Evolutionary conservation across 2,329 filamentous ascomycete species (phyloP).

Genomic region (Ophiocordyceps camponoti-saundersi): DNA sequence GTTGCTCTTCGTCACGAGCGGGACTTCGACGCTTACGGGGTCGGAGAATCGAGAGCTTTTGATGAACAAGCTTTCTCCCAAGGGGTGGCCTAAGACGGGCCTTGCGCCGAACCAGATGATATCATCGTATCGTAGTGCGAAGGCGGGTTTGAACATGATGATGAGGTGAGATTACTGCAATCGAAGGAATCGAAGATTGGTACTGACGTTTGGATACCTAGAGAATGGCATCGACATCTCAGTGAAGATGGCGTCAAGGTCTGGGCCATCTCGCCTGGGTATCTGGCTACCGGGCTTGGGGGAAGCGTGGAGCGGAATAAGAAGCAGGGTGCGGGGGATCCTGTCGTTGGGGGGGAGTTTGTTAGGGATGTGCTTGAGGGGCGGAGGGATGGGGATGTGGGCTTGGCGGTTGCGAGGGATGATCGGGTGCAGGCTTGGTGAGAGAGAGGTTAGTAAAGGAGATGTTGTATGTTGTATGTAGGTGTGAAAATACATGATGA

Average conservation of each 20-base stretch:
- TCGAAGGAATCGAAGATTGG: too few relatives aligned
- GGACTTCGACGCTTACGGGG: constrained; percentile 20
- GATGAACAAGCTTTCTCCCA: constrained; percentile 6
- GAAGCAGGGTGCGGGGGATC: constrained; percentile 17
- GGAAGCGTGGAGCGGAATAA: constrained; percentile 12
- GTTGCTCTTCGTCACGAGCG: constrained; percentile 29
- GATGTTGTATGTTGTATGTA: too few relatives aligned
- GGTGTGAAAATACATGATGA: too few relatives aligned
- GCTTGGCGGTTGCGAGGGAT: constrained; percentile 15
- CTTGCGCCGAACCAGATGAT: constrained; percentile 12
- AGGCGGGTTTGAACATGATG: constrained; percentile 13
- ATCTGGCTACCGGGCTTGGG: constrained; percentile 27
- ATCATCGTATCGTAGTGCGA: constrained; percentile 2
- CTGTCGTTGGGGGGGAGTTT: constrained; percentile 18
- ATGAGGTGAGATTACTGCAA: not conserved
- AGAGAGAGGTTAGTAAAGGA: too few relatives aligned
- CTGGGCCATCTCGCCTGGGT: constrained; percentile 28
- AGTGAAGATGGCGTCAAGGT: constrained; percentile 32
- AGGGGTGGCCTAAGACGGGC: constrained; percentile 35
- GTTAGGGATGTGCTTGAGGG: constrained; percentile 23
- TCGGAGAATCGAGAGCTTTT: constrained; percentile 6
- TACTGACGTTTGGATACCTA: not conserved
- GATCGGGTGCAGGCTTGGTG: constrained; percentile 15
- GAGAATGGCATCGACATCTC: constrained; percentile 22
- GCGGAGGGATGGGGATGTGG: constrained; percentile 21